phyloP scores from a whole-genome alignment of 2,329 filamentous ascomycete species.

The Stemphylium vesicarium region DNA sequence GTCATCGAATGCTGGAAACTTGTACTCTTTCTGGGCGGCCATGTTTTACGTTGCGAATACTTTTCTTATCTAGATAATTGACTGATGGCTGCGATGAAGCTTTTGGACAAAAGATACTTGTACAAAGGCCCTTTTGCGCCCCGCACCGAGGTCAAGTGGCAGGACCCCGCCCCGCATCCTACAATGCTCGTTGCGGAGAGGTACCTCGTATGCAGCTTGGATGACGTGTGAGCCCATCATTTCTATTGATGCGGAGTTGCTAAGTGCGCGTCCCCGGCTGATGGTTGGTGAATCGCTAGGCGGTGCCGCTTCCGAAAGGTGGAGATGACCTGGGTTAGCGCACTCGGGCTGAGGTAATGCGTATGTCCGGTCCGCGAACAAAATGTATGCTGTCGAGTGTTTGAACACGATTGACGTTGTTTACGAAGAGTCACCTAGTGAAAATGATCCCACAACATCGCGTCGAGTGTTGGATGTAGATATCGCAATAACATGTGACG shows the following conservation, averaged over 20 bases:
- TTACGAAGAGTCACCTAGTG: no score
- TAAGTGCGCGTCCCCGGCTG: not conserved
- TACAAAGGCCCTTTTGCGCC: not conserved
- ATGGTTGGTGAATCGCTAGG: no score
- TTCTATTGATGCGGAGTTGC: not conserved
- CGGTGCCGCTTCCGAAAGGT: conserved; percentile 1
- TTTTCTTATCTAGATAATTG: not conserved
- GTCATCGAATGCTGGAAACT: conserved; percentile 43
- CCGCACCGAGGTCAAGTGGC: not conserved
- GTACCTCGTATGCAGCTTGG: not conserved
- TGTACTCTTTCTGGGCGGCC: conserved; percentile 20
- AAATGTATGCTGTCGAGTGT: no score
- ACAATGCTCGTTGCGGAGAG: not conserved
- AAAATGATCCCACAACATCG: no score
- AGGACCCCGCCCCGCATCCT: conserved; percentile 4
- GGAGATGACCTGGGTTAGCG: not conserved
- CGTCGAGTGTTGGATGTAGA: no score
- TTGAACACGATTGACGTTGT: no score
- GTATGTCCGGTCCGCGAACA: not conserved
- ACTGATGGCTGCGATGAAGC: not conserved
- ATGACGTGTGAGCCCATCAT: conserved; percentile 4
- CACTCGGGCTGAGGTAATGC: not conserved
- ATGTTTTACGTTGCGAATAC: not conserved
- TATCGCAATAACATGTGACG: no score
- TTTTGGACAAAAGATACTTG: not conserved